A percentile compares a stretch with the other conserved stretches of the same genome.
Conservation (phyloP, 208 protist species). For the Angomonas deanei region DNA sequence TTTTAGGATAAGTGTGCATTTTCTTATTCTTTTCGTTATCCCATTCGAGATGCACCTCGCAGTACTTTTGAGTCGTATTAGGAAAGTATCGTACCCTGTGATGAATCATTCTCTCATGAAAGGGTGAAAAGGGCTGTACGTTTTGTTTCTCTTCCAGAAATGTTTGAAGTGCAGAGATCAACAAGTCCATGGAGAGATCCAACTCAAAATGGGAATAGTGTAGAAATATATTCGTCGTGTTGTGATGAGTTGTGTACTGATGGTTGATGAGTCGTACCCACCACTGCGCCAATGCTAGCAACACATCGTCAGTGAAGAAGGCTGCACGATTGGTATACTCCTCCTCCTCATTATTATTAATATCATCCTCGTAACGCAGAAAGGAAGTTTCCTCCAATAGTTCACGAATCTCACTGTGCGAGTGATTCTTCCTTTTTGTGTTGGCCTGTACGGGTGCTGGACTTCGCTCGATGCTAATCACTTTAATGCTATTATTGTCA, state of each 20-base stretch:
- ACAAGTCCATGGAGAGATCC: neutral
- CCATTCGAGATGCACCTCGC: neutral
- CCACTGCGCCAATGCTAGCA: neutral
- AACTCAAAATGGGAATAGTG: constrained; percentile 6
- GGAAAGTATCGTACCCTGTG: neutral
- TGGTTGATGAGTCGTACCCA: neutral
- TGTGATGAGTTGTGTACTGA: neutral
- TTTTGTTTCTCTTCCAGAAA: neutral
- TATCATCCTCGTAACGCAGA: no score
- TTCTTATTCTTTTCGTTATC: neutral
- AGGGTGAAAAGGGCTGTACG: neutral
- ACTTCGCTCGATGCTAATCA: no score
- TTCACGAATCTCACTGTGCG: no score
- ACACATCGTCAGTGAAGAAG: neutral
- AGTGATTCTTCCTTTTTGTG: no score
- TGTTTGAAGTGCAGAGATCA: neutral
- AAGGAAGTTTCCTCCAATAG: no score
- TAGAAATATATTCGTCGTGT: neutral
- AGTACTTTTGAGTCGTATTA: neutral
- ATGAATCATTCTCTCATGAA: neutral
- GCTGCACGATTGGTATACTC: neutral
- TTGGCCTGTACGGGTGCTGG: no score
- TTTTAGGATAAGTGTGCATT: neutral
- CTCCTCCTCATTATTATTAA: no score
- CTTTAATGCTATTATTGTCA: no score